Evolutionary conservation across 306 rosid genomes (phyloP), one percentile per base, ranked within the genome.

Genomic region (Arachis stenosperma): DNA sequence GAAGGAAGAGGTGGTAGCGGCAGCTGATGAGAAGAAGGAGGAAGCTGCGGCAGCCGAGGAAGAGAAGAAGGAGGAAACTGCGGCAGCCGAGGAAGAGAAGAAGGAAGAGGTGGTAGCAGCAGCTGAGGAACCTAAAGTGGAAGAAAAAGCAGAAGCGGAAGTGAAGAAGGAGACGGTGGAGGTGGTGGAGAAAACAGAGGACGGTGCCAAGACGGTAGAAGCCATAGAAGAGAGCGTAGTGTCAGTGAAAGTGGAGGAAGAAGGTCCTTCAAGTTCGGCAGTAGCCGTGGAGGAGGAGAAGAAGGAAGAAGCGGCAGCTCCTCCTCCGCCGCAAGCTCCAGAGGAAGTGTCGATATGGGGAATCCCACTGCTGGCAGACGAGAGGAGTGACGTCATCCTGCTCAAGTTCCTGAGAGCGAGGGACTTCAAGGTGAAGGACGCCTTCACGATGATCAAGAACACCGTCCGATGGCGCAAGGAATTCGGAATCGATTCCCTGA

Each of bases 341-440:
- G 85, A 82, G 50, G 90, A 86, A 3, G 79, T 89, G n/a, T 79
- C 81, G 9, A 76, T 92, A 6, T 92, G 98, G 96, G 96, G 98
- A 11, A 87, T 90, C 39, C 89, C 94, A 0, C 84, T 92, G 36
- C 69, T 92, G 36, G 88, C 90, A 0, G 82, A 78, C 6, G 96
- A 88, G 74, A 78, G 90, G 5, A 90, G 92, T 8, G 96, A 92
- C 3, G 94, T 90, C 12, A 75, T 92, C 41, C 94, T 92, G 43
- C 77, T 92, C 9, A 90, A 92, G 54, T 92, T 92, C 78, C 71
- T 92, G 12, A 71, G 97, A 80, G 97, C 98, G 0, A 83, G 98
- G 78, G 98, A 92, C 58, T 92, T 92, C 82, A 92, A 86, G 84
- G 96, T 90, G 53, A 87, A 80, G 40, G 98, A 92, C 0, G 92